Conservation (phyloP, 345 rosid genomes). For the Populus alba region DNA sequence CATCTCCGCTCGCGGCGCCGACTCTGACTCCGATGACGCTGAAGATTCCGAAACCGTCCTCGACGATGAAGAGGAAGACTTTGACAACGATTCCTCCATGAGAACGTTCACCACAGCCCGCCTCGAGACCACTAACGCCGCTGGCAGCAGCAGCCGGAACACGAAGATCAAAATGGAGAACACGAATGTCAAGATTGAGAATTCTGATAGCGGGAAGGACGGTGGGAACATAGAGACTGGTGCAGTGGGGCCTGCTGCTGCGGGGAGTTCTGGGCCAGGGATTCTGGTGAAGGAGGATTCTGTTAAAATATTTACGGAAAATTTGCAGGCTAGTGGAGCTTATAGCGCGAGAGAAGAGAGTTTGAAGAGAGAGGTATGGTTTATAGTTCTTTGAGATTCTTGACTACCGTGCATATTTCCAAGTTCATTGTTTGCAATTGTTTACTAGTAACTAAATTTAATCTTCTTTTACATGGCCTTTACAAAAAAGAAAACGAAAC, state of each 20-base stretch:
- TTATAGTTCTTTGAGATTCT: background rate
- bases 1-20: conserved; percentile 87
- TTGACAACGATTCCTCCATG: conserved; percentile 79
- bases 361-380: conserved; percentile 76
- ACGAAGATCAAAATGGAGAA: conserved; percentile 69
- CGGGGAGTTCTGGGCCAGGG: conserved; percentile 47
- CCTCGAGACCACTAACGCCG: conserved; percentile 48
- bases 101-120: conserved; percentile 85
- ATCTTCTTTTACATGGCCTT: background rate
- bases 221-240: conserved; percentile 43
- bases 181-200: conserved; percentile 69
- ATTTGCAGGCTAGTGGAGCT: conserved; percentile 95
- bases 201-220: conserved; percentile 60
- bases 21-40: conserved; percentile 75
- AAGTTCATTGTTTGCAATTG: background rate
- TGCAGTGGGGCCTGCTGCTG: conserved; percentile 32
- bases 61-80: conserved; percentile 88
- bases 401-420: background rate
- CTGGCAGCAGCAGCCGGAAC: conserved; percentile 41
- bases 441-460: background rate
- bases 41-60: conserved; percentile 92
- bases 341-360: conserved; percentile 93
- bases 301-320: conserved; percentile 79
- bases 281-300: conserved; percentile 67
- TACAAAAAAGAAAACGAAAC: background rate